Evolutionary conservation across 345 rosid species (phyloP).

Genomic region (Reutealis trisperma): DNA sequence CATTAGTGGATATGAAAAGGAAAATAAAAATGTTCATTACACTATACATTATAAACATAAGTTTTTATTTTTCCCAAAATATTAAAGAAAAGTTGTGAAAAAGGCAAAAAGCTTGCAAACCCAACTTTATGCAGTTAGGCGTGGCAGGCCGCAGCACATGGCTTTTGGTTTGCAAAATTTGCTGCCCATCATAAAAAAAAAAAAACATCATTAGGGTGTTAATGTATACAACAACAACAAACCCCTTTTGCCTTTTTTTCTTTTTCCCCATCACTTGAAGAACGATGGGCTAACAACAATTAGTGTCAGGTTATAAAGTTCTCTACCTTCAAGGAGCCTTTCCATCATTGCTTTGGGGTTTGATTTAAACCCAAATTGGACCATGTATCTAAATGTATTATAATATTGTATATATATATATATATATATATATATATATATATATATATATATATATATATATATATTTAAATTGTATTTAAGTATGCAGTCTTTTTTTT

Average conservation of each 20-base stretch:
- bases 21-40: no score
- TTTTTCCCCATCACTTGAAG: no score
- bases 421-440: no score
- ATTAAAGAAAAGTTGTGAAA: background rate
- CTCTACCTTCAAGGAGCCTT: background rate
- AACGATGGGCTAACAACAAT: background rate
- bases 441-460: no score
- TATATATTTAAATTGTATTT: no score
- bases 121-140: conserved; percentile 19
- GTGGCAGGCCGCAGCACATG: conserved; percentile 13
- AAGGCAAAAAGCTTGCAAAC: background rate
- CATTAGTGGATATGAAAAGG: no score
- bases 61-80: no score
- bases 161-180: background rate
- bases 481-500: no score
- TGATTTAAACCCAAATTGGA: background rate
- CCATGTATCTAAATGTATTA: background rate
- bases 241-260: no score
- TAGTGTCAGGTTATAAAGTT: conserved; percentile 35
- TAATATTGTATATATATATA: no score
- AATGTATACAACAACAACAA: conserved; percentile 2
- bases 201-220: conserved; percentile 24
- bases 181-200: conserved; percentile 16
- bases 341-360: conserved; percentile 19
- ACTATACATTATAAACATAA: no score